Evolutionary conservation across 768 basidiomycete species (phyloP).

Genomic region (Asterophora lycoperdoides): DNA sequence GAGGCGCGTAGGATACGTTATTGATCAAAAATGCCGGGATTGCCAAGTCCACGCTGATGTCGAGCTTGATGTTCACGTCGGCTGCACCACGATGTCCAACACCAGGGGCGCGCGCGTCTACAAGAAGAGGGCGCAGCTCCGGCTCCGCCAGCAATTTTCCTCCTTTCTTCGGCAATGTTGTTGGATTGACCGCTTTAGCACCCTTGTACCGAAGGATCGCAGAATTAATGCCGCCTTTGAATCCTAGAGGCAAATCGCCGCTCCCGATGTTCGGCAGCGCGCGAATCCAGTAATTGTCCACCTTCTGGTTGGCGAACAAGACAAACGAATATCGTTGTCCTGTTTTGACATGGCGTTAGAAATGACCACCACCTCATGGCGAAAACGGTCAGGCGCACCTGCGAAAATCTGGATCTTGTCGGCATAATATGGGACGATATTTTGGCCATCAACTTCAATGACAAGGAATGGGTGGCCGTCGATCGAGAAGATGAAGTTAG

Average conservation of each 20-base stretch:
- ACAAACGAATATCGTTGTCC: constrained; percentile 44
- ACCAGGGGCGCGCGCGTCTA: constrained; percentile 9
- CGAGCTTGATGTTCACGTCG: constrained; percentile 16
- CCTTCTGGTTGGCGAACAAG: constrained; percentile 25
- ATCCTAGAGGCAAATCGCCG: no score
- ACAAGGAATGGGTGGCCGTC: constrained; percentile 20
- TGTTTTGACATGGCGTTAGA: constrained; percentile 5
- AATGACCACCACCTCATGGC: not conserved
- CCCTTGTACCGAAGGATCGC: constrained; percentile 15
- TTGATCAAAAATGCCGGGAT: constrained; percentile 28
- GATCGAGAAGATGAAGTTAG: constrained; percentile 23
- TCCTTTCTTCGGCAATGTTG: not conserved
- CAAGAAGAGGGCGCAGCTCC: constrained; percentile 10
- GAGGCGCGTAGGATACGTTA: constrained; percentile 25
- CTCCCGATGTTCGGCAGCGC: constrained; percentile 15
- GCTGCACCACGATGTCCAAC: constrained; percentile 8
- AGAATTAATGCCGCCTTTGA: constrained; percentile 14
- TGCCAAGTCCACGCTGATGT: constrained; percentile 10
- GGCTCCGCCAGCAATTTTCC: constrained; percentile 6
- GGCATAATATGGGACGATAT: constrained; percentile 23
- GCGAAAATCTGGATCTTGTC: constrained; percentile 28
- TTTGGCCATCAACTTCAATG: constrained; percentile 32
- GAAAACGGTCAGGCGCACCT: constrained; percentile 12
- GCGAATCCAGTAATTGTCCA: constrained; percentile 32
- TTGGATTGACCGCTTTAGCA: constrained; percentile 9